A percentile compares a stretch with the other conserved stretches of the same genome.
Conservation (phyloP, 257 asterid species). For the Fraxinus excelsior region DNA sequence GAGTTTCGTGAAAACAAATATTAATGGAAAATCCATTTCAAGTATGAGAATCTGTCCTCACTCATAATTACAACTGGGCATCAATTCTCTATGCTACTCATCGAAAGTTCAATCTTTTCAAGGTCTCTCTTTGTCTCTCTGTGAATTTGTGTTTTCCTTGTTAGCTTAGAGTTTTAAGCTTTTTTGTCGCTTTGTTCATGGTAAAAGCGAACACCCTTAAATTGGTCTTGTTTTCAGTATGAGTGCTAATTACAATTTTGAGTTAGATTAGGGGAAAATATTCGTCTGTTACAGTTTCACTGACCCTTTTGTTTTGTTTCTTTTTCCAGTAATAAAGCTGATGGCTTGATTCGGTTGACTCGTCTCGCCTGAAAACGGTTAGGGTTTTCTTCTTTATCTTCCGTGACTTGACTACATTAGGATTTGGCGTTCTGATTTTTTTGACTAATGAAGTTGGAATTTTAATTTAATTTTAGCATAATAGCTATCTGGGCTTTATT, state of each 20-base stretch:
- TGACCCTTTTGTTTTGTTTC: conserved; percentile 27
- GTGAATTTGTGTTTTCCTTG: background rate
- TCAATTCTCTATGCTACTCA: background rate
- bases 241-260: conserved; percentile 16
- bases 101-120: background rate
- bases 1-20: background rate
- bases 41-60: background rate
- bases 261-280: conserved; percentile 9
- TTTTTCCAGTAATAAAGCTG: conserved; percentile 25
- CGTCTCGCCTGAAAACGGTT: conserved; percentile 19
- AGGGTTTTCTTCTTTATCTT: conserved; percentile 25
- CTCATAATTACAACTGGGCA: background rate
- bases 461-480: no score
- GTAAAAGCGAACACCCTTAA: conserved; percentile 21
- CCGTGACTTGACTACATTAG: no score
- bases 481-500: no score
- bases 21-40: background rate
- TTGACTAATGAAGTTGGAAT: no score
- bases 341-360: conserved; percentile 40
- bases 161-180: conserved; percentile 28
- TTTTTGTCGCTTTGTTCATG: conserved; percentile 17
- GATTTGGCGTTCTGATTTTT: no score
- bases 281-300: conserved; percentile 23
- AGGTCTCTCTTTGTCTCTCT: background rate
- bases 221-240: conserved; percentile 12